These are phyloP conservation scores for Camellia sinensis DNA, from an alignment of 148 eudicot species.

Conservation along the genomic window DNA sequence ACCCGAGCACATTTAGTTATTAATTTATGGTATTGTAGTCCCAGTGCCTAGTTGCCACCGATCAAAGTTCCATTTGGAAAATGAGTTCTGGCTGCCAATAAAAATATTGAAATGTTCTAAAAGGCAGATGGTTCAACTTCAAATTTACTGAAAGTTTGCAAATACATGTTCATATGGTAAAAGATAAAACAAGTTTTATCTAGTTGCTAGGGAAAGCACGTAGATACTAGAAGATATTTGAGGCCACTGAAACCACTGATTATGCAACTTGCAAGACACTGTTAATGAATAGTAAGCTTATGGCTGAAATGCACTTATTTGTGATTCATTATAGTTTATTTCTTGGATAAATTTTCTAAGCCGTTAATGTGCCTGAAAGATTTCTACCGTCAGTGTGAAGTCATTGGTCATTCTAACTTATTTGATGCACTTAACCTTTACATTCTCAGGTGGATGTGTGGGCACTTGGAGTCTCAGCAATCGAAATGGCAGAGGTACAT, in stretches of 20 bases:
- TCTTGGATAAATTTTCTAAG: neutral
- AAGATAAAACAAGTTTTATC: neutral
- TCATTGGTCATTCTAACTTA: neutral
- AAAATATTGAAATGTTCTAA: neutral
- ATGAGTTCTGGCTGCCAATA: neutral
- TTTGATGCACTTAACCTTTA: slow-evolving; percentile 4
- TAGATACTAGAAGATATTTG: neutral
- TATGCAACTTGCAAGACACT: neutral
- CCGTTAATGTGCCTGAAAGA: neutral
- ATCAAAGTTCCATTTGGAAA: neutral
- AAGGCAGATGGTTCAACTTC: neutral
- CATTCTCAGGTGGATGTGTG: slow-evolving; percentile 88
- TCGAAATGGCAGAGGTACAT: slow-evolving; percentile 99
- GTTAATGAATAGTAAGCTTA: neutral
- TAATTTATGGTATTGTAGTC: neutral
- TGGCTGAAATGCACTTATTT: neutral
- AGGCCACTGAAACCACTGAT: neutral
- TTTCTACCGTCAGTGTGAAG: neutral
- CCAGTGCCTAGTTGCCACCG: neutral
- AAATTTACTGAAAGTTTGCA: neutral
- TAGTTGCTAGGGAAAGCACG: neutral
- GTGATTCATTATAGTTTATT: neutral
- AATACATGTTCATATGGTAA: neutral
- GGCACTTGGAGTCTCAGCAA: slow-evolving; percentile 99
- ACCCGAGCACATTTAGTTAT: neutral